Conservation (phyloP, 257 asterid genomes). For the Solanum medicagineum region DNA sequence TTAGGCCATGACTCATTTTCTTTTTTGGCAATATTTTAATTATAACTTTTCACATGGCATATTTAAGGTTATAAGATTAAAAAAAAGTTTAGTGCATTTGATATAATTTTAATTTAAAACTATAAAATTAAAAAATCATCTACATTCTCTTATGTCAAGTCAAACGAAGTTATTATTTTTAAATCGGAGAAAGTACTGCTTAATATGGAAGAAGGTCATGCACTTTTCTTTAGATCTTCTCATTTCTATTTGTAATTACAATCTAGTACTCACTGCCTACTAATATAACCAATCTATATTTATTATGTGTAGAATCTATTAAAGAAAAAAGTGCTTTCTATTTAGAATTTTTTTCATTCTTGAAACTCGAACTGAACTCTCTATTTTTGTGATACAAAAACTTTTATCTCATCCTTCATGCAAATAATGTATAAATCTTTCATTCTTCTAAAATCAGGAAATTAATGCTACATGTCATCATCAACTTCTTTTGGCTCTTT, state of each 20-base stretch:
- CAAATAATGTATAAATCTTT: neutral
- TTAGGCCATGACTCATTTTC: too few species aligned
- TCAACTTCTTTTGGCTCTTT: neutral
- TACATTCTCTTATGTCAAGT: too few species aligned
- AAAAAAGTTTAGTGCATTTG: too few species aligned
- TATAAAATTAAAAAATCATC: too few species aligned
- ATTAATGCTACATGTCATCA: neutral
- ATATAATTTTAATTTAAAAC: too few species aligned
- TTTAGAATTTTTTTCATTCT: neutral
- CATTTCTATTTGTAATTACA: neutral
- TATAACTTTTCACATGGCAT: too few species aligned
- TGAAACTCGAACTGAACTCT: neutral
- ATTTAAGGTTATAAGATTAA: too few species aligned
- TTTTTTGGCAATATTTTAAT: too few species aligned
- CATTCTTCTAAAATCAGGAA: neutral
- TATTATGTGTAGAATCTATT: neutral
- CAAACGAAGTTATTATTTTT: too few species aligned
- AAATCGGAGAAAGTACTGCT: too few species aligned
- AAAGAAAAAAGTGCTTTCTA: neutral
- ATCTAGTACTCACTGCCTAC: neutral
- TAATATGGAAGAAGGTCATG: constrained; percentile 9
- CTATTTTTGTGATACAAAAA: neutral
- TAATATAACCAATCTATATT: neutral
- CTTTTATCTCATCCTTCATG: neutral
- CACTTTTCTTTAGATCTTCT: neutral